Evolutionary conservation across 305 asterid species (phyloP), one percentile per base, ranked within the genome.

Genomic region (Fraxinus latifolia): DNA sequence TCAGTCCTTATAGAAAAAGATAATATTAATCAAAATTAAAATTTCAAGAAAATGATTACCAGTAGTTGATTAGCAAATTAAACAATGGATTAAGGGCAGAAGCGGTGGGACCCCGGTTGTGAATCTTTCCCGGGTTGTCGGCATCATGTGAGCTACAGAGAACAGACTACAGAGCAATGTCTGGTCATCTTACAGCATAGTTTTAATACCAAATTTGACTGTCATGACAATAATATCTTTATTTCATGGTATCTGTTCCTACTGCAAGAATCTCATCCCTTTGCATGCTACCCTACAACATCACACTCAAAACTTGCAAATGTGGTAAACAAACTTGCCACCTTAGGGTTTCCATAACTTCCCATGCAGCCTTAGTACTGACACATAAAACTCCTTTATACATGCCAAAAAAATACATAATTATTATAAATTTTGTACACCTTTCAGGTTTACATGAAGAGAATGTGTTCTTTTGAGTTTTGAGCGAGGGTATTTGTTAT

Each of bases 321-420:
- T 60, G 29, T n/a, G 86, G 83, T 80, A 74, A 79, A 80, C 73
- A 55, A 15, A 36, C 25, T 29, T 67, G 60, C 36, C 81, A 19
- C 15, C 78, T 55, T 83, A 67, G 74, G 82, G 76, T 79, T 87
- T 78, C 83, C 83, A 50, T 81, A n/a, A 42, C 81, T 62, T 77
- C 74, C 84, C 82, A 82, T 84, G 81, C 85, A 84, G 68, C 84
- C 79, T 84, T 83, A 71, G 77, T 82, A 77, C 90, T 87, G 87
- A 77, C 87, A 47, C 25, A 78, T 83, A 27, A 37, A 84, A 82
- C 65, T 0, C 12, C 72, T 76, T 8, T 39, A 62, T 27, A 31
- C 42, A 74, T 75, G 36, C 75, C 68, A 71, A 34, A 29, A 76
- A 33, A 27, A 70, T n/a, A 55, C 2, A 55, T 5, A 17, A 17